Conservation (phyloP, 2,329 filamentous ascomycete genomes). For the Exophiala oligosperma region DNA sequence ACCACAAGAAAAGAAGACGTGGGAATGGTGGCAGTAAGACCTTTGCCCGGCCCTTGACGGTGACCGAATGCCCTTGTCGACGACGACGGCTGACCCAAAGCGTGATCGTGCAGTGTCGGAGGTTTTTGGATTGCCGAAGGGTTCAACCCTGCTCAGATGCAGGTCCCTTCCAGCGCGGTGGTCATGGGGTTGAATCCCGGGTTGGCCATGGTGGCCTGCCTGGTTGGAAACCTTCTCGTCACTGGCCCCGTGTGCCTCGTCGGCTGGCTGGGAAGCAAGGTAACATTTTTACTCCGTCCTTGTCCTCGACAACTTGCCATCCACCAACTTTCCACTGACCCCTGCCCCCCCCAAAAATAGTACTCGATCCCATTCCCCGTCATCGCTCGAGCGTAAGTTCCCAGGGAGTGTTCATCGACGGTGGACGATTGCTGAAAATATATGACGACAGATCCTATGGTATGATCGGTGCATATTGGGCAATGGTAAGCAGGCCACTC, state of each 20-base stretch:
- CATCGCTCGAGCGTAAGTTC: constrained; percentile 49
- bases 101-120: constrained; percentile 33
- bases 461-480: constrained; percentile 34
- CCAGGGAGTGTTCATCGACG: background rate
- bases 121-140: constrained; percentile 53
- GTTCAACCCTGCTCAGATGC: constrained; percentile 56
- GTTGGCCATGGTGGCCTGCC: constrained; percentile 13
- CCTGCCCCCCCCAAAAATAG: background rate
- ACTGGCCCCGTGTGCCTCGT: constrained; percentile 60
- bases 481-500: constrained; percentile 1
- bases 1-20: constrained; percentile 7
- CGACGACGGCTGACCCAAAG: background rate
- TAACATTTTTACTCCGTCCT: no score
- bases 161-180: constrained; percentile 51
- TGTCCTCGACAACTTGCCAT: constrained; percentile 43
- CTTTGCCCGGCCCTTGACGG: background rate
- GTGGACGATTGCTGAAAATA: constrained; percentile 57
- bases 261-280: constrained; percentile 49
- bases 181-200: constrained; percentile 50
- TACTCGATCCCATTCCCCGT: constrained; percentile 53
- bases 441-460: constrained; percentile 35
- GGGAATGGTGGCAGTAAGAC: constrained; percentile 12
- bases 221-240: constrained; percentile 38
- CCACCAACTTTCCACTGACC: background rate
- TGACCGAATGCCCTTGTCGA: background rate